Evolutionary conservation across 2,329 filamentous ascomycete species (phyloP).

Genomic region (Aspergillus sp.): DNA sequence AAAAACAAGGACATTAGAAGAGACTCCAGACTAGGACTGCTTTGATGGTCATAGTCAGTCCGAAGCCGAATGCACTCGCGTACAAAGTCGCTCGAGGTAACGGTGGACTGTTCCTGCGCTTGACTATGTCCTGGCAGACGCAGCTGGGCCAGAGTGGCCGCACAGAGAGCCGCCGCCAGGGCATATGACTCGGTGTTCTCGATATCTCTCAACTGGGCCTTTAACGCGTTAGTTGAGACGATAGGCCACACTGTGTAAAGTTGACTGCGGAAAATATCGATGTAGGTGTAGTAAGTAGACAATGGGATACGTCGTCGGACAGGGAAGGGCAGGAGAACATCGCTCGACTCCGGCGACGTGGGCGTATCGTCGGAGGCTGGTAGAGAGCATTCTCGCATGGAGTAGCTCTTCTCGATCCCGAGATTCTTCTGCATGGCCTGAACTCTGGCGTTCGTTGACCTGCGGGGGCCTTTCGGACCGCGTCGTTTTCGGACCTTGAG

Average conservation of each 20-base stretch:
- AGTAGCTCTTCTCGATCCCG: slow-evolving; percentile 4
- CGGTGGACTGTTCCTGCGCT: neutral
- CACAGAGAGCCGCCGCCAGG: slow-evolving; percentile 9
- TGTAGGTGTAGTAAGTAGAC: slow-evolving; percentile 11
- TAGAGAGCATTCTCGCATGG: slow-evolving; percentile 1
- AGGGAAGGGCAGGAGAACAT: neutral
- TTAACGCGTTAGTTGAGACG: slow-evolving; percentile 4
- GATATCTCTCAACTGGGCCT: neutral
- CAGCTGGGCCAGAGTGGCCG: slow-evolving; percentile 9
- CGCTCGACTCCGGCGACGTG: neutral
- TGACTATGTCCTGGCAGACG: slow-evolving; percentile 1
- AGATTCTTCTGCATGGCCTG: slow-evolving; percentile 8
- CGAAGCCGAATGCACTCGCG: slow-evolving; percentile 7
- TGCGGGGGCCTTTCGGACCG: slow-evolving; percentile 8
- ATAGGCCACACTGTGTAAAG: slow-evolving; percentile 11
- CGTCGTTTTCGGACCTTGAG: slow-evolving; percentile 11
- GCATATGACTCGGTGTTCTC: neutral
- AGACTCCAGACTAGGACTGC: slow-evolving; percentile 3
- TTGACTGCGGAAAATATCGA: slow-evolving; percentile 10
- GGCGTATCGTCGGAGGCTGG: neutral
- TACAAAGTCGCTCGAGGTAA: slow-evolving; percentile 4
- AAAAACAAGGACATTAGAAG: slow-evolving; percentile 7
- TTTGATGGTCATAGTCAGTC: neutral
- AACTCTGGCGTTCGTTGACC: slow-evolving; percentile 3
- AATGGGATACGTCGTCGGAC: neutral